Base-by-base conservation (phyloP, 768 basidiomycete genomes). In the Suillus brevipes region DNA sequence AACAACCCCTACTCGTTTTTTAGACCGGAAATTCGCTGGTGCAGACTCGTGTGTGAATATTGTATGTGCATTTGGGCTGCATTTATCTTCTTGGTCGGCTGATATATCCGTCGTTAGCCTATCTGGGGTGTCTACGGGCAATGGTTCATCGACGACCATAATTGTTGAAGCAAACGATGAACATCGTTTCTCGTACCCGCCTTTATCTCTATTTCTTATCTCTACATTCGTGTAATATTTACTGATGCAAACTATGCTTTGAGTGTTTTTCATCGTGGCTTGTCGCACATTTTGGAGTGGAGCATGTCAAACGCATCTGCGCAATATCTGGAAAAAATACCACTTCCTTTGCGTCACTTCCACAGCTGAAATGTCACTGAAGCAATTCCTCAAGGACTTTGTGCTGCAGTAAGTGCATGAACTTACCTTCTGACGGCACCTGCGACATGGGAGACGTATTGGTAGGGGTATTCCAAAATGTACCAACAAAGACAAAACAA, bases 1-100 rank as follows among this genome's bases (percentile, higher is more conserved):
- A 1, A 76, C 78, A 2, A 79, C 78, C 0, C 78, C 78, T 1
- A 60, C 63, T 13, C n/a, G 31, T n/a, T 74, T 78, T 56, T 49
- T 64, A 16, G 42, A 68, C 0, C 50, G 67, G 64, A 61, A 73
- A 18, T 79, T 77, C 23, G 52, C 55, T 0, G 64, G 74, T 43
- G 66, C 69, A 49, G 25, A 62, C 18, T 36, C 69, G 52, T 59
- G 57, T 25, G 25, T 40, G 25, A 28, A 16, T 40, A 12, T 6
- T 20, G 57, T 59, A 59, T 12, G 57, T 58, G 38, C 25, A 23
- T 25, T 12, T 59, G 10, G 18, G 20, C 20, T 28, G 6, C 23
- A 6, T 23, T 38, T 38, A 25, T 25, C 10, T 31, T 25, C 25
- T 40, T 38, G 1, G 25, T 42, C 18, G 12, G 23, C 38, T 59